Evolutionary conservation across 2,329 filamentous ascomycete genomes (phyloP), one percentile per base, ranked within the genome.

Genomic region (Fusarium caatingaense): DNA sequence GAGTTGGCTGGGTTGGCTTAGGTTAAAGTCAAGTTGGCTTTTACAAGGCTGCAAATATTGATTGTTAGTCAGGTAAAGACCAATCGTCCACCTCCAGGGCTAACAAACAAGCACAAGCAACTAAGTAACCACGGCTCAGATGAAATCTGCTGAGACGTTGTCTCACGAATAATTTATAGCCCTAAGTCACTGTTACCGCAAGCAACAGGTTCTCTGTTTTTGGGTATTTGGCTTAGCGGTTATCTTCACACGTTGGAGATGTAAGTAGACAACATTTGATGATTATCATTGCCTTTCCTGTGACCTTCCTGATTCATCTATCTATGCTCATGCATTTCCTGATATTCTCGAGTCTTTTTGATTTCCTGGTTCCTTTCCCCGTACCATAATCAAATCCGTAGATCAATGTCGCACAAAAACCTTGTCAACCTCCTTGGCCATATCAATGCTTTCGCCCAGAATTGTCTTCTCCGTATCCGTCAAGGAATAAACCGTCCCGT

Each of bases 351-450:
- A 37, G n/a, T 37, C 10, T n/a, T n/a, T 12, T 37, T 37, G 34
- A n/a, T 37, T 37, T 37, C 34, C 34, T 37, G 34, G 32, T 53
- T 21, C 10, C 32, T 8, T 15, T 53, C 12, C 13, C 25, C 20
- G 10, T 37, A 37, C 34, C 34, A n/a, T 53, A 53, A 41, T 42
- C 32, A 53, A 42, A 51, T 3, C 6, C 28, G 12, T n/a, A 16
- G 16, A 32, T 21, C 30, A 49, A 49, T 30, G 6, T 56, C 3
- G 46, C 12, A 45, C 54, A 4, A 69, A 27, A 15, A 45, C 25
- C 8, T 9, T 20, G 5, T 71, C 69, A 12, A 69, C 69, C 37
- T 34, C 23, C 40, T 57, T 70, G 10, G 66, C 69, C 3, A 28
- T 59, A 7, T 57, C 15, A 18, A 70, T 70, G 9, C 56, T 70